phyloP scores from a whole-genome alignment of 352 stramenopile genomes.

The Pythium sp. region DNA sequence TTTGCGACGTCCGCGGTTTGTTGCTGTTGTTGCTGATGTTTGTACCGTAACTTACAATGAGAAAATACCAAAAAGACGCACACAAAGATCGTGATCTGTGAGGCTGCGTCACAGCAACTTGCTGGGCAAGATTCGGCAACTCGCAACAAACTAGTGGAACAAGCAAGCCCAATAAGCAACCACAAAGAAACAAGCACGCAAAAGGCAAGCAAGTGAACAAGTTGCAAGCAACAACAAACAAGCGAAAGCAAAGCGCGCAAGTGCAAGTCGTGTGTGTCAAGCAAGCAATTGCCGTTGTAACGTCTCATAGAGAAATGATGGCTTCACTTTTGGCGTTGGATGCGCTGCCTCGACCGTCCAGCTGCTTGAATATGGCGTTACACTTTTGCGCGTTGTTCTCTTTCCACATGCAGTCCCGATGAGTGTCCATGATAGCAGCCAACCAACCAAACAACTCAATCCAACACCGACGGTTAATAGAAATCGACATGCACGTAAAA shows the following conservation, averaged over 20 bases:
- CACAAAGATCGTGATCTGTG: neutral
- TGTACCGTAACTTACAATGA: neutral
- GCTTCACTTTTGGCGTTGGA: neutral
- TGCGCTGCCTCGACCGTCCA: neutral
- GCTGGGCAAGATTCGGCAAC: neutral
- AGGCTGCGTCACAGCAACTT: too few relatives aligned
- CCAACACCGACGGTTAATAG: neutral
- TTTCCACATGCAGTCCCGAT: neutral
- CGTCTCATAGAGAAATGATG: neutral
- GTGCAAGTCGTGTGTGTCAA: neutral
- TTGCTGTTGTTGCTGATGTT: neutral
- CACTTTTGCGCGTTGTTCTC: neutral
- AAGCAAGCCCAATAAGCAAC: neutral
- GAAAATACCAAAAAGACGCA: neutral
- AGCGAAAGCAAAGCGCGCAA: neutral
- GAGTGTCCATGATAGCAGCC: neutral
- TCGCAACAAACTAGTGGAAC: neutral
- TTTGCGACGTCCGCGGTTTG: neutral
- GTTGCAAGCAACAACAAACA: neutral
- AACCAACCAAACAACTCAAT: neutral
- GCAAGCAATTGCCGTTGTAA: neutral
- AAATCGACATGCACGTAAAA: neutral
- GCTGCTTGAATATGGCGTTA: conserved; percentile 5
- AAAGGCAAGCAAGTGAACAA: neutral
- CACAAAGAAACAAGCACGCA: neutral